Evolutionary conservation across 2,329 filamentous ascomycete genomes (phyloP).

Genomic region (Arthrocladium fulminans): DNA sequence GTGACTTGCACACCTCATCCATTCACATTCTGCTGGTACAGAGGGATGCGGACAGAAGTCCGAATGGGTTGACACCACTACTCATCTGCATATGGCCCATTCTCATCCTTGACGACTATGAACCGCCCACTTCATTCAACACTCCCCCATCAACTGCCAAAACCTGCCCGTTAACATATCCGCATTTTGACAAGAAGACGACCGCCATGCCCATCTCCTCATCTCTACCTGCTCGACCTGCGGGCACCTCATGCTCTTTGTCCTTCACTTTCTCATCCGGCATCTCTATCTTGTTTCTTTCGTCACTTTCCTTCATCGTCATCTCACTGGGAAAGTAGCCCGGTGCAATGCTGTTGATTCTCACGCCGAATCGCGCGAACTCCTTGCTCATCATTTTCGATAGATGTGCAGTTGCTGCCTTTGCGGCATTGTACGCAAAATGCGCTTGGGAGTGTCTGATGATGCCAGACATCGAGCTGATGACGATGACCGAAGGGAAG

Average conservation of each 20-base stretch:
- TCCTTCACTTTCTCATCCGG: slow-evolving; percentile 27
- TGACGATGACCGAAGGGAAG: slow-evolving; percentile 44
- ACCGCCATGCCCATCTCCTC: slow-evolving; percentile 59
- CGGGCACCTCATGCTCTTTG: slow-evolving; percentile 35
- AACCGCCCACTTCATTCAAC: slow-evolving; percentile 25
- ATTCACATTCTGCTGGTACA: too few relatives aligned
- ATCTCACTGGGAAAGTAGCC: slow-evolving; percentile 29
- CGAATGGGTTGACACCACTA: neutral
- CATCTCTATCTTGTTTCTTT: slow-evolving; percentile 47
- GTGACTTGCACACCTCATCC: too few relatives aligned
- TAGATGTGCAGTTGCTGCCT: slow-evolving; percentile 57
- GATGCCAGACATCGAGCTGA: slow-evolving; percentile 60
- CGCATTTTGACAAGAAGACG: slow-evolving; percentile 39
- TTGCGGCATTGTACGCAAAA: slow-evolving; percentile 61
- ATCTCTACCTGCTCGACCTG: slow-evolving; percentile 51
- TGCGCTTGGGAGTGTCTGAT: slow-evolving; percentile 66
- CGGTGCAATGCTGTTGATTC: slow-evolving; percentile 56
- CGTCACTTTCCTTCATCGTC: slow-evolving; percentile 48
- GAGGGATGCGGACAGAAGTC: too few relatives aligned
- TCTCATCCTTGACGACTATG: neutral
- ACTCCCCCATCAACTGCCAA: slow-evolving; percentile 41
- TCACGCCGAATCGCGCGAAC: slow-evolving; percentile 61
- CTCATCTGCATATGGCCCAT: too few relatives aligned
- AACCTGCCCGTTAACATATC: slow-evolving; percentile 41
- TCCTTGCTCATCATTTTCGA: slow-evolving; percentile 57